Evolutionary conservation across 192 early-diverging fungal species (phyloP).

Genomic region (Jimgerdemannia flammicorona): DNA sequence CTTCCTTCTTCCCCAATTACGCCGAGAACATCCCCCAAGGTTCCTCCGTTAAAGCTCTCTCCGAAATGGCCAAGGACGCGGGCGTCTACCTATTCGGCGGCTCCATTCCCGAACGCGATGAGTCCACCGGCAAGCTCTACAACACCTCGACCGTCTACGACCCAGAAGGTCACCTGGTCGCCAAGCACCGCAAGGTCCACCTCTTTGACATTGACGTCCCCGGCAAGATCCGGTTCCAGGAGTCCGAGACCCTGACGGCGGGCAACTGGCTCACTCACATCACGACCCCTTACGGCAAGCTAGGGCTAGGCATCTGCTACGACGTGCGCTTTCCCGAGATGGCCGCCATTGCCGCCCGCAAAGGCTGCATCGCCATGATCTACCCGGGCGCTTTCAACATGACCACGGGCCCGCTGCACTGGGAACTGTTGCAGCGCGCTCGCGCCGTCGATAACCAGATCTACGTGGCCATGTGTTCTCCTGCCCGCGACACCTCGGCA

Average conservation of each 20-base stretch:
- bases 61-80: conserved; percentile 82
- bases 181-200: conserved; percentile 79
- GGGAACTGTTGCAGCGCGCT: conserved; percentile 84
- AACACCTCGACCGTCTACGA: conserved; percentile 83
- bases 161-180: conserved; percentile 58
- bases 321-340: conserved; percentile 95
- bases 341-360: conserved; percentile 88
- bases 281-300: conserved; percentile 63
- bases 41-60: conserved; percentile 67
- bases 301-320: conserved; percentile 96
- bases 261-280: conserved; percentile 71
- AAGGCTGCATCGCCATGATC: conserved; percentile 88
- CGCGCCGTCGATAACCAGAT: conserved; percentile 92
- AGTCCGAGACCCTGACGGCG: conserved; percentile 77
- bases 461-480: conserved; percentile 94
- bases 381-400: conserved; percentile 97
- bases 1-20: conserved; percentile 84
- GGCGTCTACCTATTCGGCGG: conserved; percentile 86
- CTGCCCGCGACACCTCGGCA: conserved; percentile 74
- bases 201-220: conserved; percentile 97
- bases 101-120: conserved; percentile 82
- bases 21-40: conserved; percentile 79
- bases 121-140: conserved; percentile 53
- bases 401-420: conserved; percentile 93
- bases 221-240: conserved; percentile 86